phyloP scores from a whole-genome alignment of 2,329 filamentous ascomycete species.

The Fusarium acutatum region DNA sequence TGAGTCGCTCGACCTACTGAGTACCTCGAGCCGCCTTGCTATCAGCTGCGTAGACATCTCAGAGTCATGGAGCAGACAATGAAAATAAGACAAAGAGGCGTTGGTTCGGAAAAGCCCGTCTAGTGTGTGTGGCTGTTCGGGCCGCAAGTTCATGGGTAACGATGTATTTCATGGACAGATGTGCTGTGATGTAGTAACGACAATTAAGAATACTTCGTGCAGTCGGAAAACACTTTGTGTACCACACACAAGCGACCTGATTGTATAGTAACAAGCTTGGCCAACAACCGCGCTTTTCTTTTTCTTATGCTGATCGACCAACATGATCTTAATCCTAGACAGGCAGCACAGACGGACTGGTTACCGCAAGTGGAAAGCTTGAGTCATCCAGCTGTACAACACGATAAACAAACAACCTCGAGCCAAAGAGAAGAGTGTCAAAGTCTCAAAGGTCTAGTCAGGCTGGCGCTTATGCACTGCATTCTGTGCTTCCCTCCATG shows the following conservation, averaged over 20 bases:
- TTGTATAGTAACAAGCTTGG: conserved; percentile 12
- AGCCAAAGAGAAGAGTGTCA: conserved; percentile 15
- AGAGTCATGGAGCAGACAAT: background rate
- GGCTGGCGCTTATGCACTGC: conserved; percentile 41
- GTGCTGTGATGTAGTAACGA: background rate
- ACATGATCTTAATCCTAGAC: conserved; percentile 18
- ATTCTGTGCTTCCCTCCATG: conserved; percentile 10
- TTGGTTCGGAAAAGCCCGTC: background rate
- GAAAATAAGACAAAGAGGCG: background rate
- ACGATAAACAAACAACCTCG: conserved; percentile 27
- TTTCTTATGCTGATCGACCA: conserved; percentile 19
- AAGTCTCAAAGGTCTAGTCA: conserved; percentile 7
- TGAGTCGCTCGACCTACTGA: conserved; percentile 1
- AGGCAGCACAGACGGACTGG: conserved; percentile 19
- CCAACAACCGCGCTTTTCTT: conserved; percentile 29
- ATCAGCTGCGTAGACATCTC: background rate
- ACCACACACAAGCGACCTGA: conserved; percentile 12
- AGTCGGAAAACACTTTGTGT: conserved; percentile 2
- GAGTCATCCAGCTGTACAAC: conserved; percentile 17
- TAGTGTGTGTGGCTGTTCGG: background rate
- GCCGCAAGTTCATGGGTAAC: background rate
- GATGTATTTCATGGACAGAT: background rate
- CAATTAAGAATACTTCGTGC: background rate
- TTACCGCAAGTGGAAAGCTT: conserved; percentile 22
- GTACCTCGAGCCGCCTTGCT: background rate